Evolutionary conservation across 2,329 filamentous ascomycete species (phyloP).

Genomic region (Botryotinia globosa): DNA sequence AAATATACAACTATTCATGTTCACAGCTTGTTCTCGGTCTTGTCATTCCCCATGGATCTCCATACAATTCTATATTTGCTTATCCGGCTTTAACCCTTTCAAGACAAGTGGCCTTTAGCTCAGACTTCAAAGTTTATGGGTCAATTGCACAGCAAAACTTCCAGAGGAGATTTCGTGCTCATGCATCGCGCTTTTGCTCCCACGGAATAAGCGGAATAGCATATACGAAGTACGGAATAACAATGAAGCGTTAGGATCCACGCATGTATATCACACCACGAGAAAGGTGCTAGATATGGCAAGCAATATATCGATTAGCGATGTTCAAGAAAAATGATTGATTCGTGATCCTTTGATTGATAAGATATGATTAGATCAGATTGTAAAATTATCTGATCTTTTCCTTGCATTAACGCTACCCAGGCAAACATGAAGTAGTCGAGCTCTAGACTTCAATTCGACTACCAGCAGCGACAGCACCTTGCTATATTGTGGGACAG

Average conservation of each 20-base stretch:
- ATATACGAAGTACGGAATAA: conserved; percentile 1
- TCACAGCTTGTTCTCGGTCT: background rate
- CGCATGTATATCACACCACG: background rate
- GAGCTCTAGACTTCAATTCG: background rate
- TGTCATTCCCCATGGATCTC: background rate
- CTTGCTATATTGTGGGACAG: background rate
- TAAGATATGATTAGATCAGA: conserved; percentile 7
- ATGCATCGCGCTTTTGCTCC: background rate
- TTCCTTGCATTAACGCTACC: background rate
- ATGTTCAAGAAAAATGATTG: background rate
- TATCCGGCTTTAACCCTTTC: background rate
- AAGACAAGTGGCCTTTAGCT: background rate
- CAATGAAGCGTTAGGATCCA: background rate
- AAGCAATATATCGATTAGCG: background rate
- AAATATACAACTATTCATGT: background rate
- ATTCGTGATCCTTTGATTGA: background rate
- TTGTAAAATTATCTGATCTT: background rate
- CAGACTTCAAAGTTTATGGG: background rate
- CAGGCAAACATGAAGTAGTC: background rate
- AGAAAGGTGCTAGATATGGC: background rate
- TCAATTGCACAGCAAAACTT: background rate
- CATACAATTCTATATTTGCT: background rate
- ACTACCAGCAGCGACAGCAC: background rate
- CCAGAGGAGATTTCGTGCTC: too few relatives aligned
- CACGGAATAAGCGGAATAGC: background rate